Base-by-base conservation (phyloP, 352 stramenopile species). In the Elongisporangium undulatum region DNA sequence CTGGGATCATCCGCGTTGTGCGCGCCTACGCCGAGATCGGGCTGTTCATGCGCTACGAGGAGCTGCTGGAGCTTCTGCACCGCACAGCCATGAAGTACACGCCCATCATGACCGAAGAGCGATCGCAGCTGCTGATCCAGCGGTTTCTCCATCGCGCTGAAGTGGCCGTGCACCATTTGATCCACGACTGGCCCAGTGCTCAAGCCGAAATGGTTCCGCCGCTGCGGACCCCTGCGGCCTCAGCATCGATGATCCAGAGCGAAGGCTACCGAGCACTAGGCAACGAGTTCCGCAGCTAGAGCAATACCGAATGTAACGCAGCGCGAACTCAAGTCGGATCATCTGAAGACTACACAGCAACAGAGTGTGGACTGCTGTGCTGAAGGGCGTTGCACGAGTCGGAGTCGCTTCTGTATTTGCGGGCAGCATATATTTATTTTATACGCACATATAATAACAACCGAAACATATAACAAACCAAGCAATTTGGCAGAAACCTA, bases 1-100 rank as follows among this genome's bases (percentile, higher is more conserved):
- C 75, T 38, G 79, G 79, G 0, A 69, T 91, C 16, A 71, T 93
- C 34, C 77, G 81, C 45, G 83, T 93, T 9, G 82, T 90, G 22
- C 74, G 80, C 48, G 75, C 84, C 4, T 77, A 78, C 12, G 81
- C 81, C 13, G 79, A 90, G 17, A 70, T 91, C 22, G 81, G 84
- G 10, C 65, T 93, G 13, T 56, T 89, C 24, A 82, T 91, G 76
- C 83, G 65, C 15, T 89, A 85, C 51, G 80, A 80, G 0, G 81
- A 93, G 26, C 59, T 91, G 52, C 71, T 79, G 23, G 76, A 91
- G 20, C 57, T 93, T 20, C 61, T 90, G 6, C 68, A 85, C 21
- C 79, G 79, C 12, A 77, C 78, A 7, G 71, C 81, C 16, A 59
- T 82, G 29, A 89, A 90, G 60, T 77, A 90, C 64, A 41, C 29